A percentile compares a stretch with the other conserved stretches of the same genome.
phyloP scores from a whole-genome alignment of 345 rosid species.

The Anastatica hierochuntica region DNA sequence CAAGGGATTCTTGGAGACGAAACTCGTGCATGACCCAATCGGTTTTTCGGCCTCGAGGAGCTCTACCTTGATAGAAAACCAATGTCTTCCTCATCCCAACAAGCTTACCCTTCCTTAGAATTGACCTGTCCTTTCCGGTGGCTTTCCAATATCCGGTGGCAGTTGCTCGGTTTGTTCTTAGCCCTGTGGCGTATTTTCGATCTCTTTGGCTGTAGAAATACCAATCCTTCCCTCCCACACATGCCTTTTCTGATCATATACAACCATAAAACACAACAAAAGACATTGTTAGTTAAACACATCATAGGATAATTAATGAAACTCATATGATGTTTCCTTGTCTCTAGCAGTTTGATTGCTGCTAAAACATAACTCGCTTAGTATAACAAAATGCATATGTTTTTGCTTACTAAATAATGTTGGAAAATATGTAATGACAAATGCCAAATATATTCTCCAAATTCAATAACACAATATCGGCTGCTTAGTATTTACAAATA shows the following conservation, averaged over 20 bases:
- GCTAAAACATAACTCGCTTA: too few species aligned
- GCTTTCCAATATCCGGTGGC: constrained; percentile 92
- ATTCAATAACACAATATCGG: too few species aligned
- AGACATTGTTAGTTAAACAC: not conserved
- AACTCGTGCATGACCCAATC: constrained; percentile 97
- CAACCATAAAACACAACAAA: not conserved
- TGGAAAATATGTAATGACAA: too few species aligned
- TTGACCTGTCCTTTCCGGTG: constrained; percentile 66
- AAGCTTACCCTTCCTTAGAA: constrained; percentile 41
- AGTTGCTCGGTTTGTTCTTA: constrained; percentile 83
- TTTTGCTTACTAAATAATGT: too few species aligned
- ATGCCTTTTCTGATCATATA: constrained; percentile 43
- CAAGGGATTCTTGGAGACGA: constrained; percentile 48
- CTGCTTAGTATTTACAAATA: too few species aligned
- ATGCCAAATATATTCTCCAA: too few species aligned
- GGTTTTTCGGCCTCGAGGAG: constrained; percentile 74
- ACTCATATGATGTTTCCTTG: too few species aligned
- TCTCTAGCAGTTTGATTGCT: too few species aligned
- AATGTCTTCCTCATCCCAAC: constrained; percentile 93
- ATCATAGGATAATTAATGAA: not conserved
- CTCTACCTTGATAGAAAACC: constrained; percentile 89
- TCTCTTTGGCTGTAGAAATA: constrained; percentile 83
- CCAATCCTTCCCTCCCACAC: constrained; percentile 85
- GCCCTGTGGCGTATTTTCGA: constrained; percentile 83
- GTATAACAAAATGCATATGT: too few species aligned